phyloP scores from a whole-genome alignment of 768 basidiomycete genomes.

The Leccinum rimulosum region DNA sequence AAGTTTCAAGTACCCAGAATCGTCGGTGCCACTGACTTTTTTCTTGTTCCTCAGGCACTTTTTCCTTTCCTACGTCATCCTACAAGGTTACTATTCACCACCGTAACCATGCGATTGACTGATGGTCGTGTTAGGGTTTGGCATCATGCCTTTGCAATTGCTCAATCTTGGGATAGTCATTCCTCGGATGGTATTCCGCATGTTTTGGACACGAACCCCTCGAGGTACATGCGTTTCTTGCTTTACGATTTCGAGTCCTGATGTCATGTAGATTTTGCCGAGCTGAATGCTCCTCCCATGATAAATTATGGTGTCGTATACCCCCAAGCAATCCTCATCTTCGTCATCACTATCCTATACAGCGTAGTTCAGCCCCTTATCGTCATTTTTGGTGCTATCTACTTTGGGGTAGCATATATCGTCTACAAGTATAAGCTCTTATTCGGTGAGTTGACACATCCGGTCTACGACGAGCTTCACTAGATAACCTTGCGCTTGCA shows the following conservation, averaged over 20 bases:
- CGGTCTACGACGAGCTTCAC: background rate
- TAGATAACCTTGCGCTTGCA: constrained; percentile 30
- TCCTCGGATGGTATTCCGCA: constrained; percentile 68
- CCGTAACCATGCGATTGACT: constrained; percentile 1
- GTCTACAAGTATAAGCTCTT: constrained; percentile 98
- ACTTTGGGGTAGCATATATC: constrained; percentile 94
- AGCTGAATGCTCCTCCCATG: constrained; percentile 96
- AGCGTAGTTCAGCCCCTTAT: constrained; percentile 96
- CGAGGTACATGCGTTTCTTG: constrained; percentile 53
- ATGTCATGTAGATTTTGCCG: constrained; percentile 76
- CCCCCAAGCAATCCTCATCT: constrained; percentile 94
- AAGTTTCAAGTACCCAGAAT: constrained; percentile 8
- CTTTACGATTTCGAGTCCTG: background rate
- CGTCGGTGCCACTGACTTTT: constrained; percentile 13
- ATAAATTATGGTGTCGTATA: constrained; percentile 98
- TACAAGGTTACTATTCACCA: constrained; percentile 55
- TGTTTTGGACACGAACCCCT: constrained; percentile 85
- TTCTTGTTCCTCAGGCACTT: constrained; percentile 55
- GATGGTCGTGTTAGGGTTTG: constrained; percentile 54
- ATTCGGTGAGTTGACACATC: constrained; percentile 60
- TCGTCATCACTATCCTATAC: constrained; percentile 92
- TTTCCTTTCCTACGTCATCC: constrained; percentile 80
- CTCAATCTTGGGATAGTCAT: constrained; percentile 89
- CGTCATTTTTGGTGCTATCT: constrained; percentile 90
- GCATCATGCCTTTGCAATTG: constrained; percentile 94